Evolutionary conservation across 495 filamentous ascomycete species (phyloP), one percentile per base, ranked within the genome.

Genomic region (Penicillium ochrochloron): DNA sequence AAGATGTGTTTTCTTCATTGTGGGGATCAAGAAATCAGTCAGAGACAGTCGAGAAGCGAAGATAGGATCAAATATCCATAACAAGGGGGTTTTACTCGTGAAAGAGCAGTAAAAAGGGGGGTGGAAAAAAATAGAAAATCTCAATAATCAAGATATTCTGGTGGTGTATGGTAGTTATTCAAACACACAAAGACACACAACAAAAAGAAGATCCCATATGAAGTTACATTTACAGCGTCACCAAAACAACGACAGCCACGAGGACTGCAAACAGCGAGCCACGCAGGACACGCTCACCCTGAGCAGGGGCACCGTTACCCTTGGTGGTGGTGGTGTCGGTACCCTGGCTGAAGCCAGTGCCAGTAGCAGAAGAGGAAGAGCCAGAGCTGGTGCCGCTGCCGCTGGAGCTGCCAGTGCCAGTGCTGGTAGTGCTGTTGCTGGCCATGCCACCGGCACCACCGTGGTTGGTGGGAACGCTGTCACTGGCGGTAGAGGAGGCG

Each of bases 221-320:
- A 60, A 56, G 33, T 9, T 34, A 42, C 56, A 48, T 75, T 80
- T 80, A 88, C 74, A 87, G 67, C 60, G 82, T 80, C 56, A 88
- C 73, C 66, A 85, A 72, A 61, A 76, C 86, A 44, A 86, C 76
- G 25, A 86, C 70, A 5, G 85, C 85, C 42, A 87, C 80, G 51
- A 87, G 62, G 39, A 83, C 83, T 15, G 84, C 86, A 62, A 88
- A 82, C 71, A 86, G 72, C 19, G 85, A 86, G 39, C 84, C 81
- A 44, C 76, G 70, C 62, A 86, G 64, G 46, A 84, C 77, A 48
- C 74, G 77, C 71, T 83, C 82, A 59, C 70, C 76, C 55, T 74
- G 73, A 8, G 73, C 73, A 21, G 75, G 62, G 29, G 78, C 80
- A 48, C 80, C 78, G 39, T 69, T 77, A 52, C 55, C 62, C 41